These are phyloP conservation scores for Carex pumila DNA, from an alignment of 176 grass and related monocot genomes.

Conservation along the genomic window DNA sequence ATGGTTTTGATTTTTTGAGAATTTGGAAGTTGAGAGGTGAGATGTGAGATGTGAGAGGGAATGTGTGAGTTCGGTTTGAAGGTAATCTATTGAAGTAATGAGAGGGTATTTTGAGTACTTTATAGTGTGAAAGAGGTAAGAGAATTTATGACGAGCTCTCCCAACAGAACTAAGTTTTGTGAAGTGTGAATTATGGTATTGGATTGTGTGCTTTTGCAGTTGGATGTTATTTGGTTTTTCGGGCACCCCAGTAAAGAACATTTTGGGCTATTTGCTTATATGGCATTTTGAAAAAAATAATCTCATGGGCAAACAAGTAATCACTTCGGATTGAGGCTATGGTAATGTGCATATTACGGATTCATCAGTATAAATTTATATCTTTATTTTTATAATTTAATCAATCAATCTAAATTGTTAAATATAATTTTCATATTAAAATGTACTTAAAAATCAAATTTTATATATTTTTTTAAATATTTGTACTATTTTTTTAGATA, in stretches of 20 bases:
- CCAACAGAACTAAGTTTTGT: constrained; percentile 2
- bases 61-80: not conserved
- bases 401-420: no score
- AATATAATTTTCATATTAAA: no score
- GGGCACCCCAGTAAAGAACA: constrained; percentile 2
- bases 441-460: no score
- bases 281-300: not conserved
- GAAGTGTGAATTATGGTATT: constrained; percentile 19
- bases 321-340: no score
- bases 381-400: no score
- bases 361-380: not conserved
- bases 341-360: not conserved
- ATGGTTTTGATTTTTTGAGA: constrained; percentile 23
- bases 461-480: no score
- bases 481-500: no score
- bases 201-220: constrained; percentile 26
- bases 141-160: constrained; percentile 8
- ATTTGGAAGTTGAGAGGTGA: not conserved
- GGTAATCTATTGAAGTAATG: not conserved
- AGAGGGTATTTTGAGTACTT: not conserved
- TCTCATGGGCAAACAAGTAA: not conserved
- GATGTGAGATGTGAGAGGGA: not conserved
- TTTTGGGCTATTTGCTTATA: not conserved
- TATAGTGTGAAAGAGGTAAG: not conserved
- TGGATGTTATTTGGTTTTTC: constrained; percentile 5